Evolutionary conservation across 1,284 basidiomycete genomes (phyloP), one percentile per base, ranked within the genome.

Genomic region (Tilletia horrida): DNA sequence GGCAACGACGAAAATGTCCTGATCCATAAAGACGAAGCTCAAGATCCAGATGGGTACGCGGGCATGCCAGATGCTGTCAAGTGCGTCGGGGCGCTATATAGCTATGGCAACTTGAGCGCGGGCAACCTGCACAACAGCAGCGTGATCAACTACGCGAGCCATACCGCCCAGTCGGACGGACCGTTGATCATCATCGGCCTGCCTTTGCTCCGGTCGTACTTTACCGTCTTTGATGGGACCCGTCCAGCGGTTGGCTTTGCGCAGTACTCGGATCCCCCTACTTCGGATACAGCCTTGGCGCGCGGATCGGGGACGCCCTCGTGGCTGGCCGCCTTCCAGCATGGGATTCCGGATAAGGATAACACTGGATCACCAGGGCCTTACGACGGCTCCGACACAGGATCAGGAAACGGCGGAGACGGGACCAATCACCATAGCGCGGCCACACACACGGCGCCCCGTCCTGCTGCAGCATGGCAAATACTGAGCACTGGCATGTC

Each of bases 321-420:
- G n/a, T 48, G 47, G 47, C 47, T n/a, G 47, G 47, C 47, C n/a
- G 47, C 47, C 7, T 48, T n/a, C 47, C 47, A 48, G 18, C n/a
- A n/a, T n/a, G 47, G 47, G n/a, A 25, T n/a, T 8, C 47, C 47
- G 47, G 47, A 48, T n/a, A n/a, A 25, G 47, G 23, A 48, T n/a
- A 40, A 40, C 35, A 40, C 35, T 40, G 35, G 35, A 40, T 40
- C 35, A 4, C 35, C 35, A 40, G 35, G 35, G 6, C 35, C 35
- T 6, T 40, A 40, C 35, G 35, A 40, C 11, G 35, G 35, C 35
- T 40, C 35, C 6, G 35, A 40, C 35, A 40, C 35, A 4, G 35
- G 35, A 40, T 40, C 35, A 11, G 35, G 35, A 40, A 40, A 40
- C 6, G 35, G 35, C 11, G 35, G 35, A 40, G 35, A 40, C 11